A percentile compares a stretch with the other conserved stretches of the same genome.
phyloP scores from a whole-genome alignment of 2,329 filamentous ascomycete genomes.

The Fusarium verticillioides region DNA sequence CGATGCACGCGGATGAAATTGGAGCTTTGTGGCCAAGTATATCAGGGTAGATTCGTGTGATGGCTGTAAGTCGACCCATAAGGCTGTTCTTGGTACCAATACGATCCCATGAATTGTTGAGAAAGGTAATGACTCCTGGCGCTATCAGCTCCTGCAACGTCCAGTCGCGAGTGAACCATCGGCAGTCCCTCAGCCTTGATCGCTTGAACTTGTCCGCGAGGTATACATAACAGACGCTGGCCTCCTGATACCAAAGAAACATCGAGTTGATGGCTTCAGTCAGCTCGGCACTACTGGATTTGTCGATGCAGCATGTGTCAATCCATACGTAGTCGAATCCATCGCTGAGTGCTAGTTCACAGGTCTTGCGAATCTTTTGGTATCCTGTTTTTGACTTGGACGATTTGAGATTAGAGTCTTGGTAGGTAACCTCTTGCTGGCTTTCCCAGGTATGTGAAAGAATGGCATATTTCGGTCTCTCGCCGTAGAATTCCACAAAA shows the following conservation, averaged over 20 bases:
- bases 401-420: fast-evolving
- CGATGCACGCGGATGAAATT: not conserved
- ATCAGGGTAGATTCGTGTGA: not conserved
- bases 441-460: not conserved
- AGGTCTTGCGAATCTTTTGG: not conserved
- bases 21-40: not conserved
- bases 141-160: not conserved
- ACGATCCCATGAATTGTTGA: not conserved
- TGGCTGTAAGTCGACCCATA: not conserved
- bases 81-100: not conserved
- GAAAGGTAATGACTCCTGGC: not conserved
- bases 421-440: not conserved
- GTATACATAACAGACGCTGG: not conserved
- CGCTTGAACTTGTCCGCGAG: not conserved
- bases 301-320: not conserved
- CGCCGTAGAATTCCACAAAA: not conserved
- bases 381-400: not conserved
- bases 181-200: not conserved
- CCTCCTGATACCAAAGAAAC: not conserved
- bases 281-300: not conserved
- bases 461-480: not conserved
- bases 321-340: not conserved
- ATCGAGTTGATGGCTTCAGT: not conserved
- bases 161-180: not conserved
- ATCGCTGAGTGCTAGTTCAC: not conserved